phyloP scores from a whole-genome alignment of 2,329 filamentous ascomycete genomes.

The Talaromyces marneffei region DNA sequence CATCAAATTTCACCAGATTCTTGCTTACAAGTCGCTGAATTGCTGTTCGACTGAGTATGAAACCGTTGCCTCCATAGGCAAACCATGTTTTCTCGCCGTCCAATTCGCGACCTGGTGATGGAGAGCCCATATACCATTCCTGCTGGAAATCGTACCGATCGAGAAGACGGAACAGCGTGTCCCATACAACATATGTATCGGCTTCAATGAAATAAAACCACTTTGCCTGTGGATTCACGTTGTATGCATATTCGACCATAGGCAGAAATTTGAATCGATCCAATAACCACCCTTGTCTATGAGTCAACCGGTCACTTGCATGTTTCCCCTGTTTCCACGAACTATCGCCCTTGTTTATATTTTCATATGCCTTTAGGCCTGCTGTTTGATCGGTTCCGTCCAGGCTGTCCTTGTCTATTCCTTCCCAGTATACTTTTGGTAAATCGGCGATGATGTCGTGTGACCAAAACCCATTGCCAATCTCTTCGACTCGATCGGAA shows the following conservation, averaged over 20 bases:
- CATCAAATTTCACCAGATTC: conserved; percentile 27
- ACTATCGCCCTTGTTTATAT: conserved; percentile 16
- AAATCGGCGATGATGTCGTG: conserved; percentile 46
- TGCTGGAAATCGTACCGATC: conserved; percentile 43
- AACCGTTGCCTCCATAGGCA: conserved; percentile 50
- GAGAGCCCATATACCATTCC: conserved; percentile 50
- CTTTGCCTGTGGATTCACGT: conserved; percentile 42
- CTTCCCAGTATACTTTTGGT: conserved; percentile 27
- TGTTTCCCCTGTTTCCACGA: conserved; percentile 30
- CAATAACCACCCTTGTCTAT: conserved; percentile 43
- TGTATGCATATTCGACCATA: conserved; percentile 47
- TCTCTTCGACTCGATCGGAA: conserved; percentile 52
- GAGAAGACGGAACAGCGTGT: conserved; percentile 50
- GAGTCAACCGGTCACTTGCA: conserved; percentile 22
- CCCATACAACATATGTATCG: conserved; percentile 53
- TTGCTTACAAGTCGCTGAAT: conserved; percentile 43
- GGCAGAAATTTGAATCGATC: conserved; percentile 58
- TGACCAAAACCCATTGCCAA: conserved; percentile 40
- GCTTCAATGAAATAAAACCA: conserved; percentile 58
- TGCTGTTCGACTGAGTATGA: conserved; percentile 47
- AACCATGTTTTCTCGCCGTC: conserved; percentile 37
- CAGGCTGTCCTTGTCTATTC: not conserved
- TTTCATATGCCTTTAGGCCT: conserved; percentile 39
- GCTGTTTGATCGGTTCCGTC: conserved; percentile 30
- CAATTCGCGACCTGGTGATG: conserved; percentile 44